Evolutionary conservation across 257 asterid species (phyloP).

Genomic region (Orobanche coerulescens): DNA sequence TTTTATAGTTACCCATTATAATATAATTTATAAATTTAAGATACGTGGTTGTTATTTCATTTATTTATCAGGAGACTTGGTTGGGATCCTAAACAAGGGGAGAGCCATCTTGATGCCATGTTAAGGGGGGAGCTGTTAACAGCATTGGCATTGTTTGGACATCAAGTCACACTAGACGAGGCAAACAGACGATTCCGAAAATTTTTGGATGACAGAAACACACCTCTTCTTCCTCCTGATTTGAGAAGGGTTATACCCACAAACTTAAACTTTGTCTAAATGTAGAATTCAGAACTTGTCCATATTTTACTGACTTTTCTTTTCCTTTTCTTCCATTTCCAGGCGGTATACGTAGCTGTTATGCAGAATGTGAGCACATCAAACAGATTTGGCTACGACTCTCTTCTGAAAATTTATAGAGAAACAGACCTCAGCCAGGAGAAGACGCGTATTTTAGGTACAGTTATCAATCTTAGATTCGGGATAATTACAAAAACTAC

Average conservation of each 20-base stretch:
- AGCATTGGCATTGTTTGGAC: constrained; percentile 68
- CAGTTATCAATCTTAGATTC: neutral
- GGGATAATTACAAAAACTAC: too few species aligned
- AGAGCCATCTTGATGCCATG: constrained; percentile 92
- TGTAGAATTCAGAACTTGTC: constrained; percentile 5
- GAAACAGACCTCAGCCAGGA: constrained; percentile 98
- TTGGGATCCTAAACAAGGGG: constrained; percentile 93
- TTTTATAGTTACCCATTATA: neutral
- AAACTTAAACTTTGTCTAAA: constrained; percentile 8
- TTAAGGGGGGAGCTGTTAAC: constrained; percentile 80
- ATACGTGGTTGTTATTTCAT: constrained; percentile 12
- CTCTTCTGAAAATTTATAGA: constrained; percentile 67
- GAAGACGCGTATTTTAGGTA: constrained; percentile 81
- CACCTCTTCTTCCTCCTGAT: constrained; percentile 81
- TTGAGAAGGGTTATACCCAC: constrained; percentile 63
- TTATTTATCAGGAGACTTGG: constrained; percentile 69
- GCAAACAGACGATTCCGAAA: constrained; percentile 64
- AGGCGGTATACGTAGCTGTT: constrained; percentile 86
- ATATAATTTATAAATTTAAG: neutral
- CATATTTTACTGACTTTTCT: constrained; percentile 13
- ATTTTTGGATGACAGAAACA: constrained; percentile 62
- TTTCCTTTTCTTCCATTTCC: constrained; percentile 25
- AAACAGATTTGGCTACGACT: constrained; percentile 65
- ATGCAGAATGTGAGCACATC: constrained; percentile 54
- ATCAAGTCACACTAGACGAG: constrained; percentile 55